A percentile compares a stretch with the other conserved stretches of the same genome.
Evolutionary conservation across 345 rosid genomes (phyloP).

Genomic region (Jatropha curcas): DNA sequence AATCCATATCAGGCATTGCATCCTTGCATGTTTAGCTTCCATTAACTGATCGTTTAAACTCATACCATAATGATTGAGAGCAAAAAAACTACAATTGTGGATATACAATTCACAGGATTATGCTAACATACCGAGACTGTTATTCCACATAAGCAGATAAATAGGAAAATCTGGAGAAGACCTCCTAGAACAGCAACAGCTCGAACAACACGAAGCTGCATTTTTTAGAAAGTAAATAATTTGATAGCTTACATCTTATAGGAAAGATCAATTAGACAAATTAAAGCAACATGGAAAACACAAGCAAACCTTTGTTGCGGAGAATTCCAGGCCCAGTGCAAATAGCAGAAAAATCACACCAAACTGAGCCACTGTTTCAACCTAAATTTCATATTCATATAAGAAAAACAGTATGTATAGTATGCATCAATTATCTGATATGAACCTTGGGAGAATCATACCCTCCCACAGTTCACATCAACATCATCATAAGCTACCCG

Average conservation of each 20-base stretch:
- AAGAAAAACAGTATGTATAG: background rate
- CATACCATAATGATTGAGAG: background rate
- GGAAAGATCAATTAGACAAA: background rate
- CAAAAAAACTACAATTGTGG: background rate
- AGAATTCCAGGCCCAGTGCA: slow-evolving; percentile 92
- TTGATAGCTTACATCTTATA: slow-evolving; percentile 8
- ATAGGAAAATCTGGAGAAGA: slow-evolving; percentile 82
- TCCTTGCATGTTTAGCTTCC: background rate
- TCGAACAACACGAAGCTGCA: slow-evolving; percentile 89
- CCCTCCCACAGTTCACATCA: no score
- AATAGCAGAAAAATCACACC: slow-evolving; percentile 97
- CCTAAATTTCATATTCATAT: slow-evolving; percentile 44
- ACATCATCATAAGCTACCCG: no score
- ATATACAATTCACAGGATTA: background rate
- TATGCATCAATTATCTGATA: background rate
- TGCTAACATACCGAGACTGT: slow-evolving; percentile 66
- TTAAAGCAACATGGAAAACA: background rate
- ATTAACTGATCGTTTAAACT: background rate
- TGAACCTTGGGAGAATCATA: no score
- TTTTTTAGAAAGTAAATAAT: slow-evolving; percentile 11
- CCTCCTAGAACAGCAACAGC: slow-evolving; percentile 95
- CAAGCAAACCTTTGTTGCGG: slow-evolving; percentile 65
- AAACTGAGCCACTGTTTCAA: slow-evolving; percentile 99
- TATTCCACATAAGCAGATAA: slow-evolving; percentile 89
- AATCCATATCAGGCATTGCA: background rate